A percentile compares a stretch with the other conserved stretches of the same genome.
Conservation (phyloP, 208 protist species). For the Herpetomonas muscarum region DNA sequence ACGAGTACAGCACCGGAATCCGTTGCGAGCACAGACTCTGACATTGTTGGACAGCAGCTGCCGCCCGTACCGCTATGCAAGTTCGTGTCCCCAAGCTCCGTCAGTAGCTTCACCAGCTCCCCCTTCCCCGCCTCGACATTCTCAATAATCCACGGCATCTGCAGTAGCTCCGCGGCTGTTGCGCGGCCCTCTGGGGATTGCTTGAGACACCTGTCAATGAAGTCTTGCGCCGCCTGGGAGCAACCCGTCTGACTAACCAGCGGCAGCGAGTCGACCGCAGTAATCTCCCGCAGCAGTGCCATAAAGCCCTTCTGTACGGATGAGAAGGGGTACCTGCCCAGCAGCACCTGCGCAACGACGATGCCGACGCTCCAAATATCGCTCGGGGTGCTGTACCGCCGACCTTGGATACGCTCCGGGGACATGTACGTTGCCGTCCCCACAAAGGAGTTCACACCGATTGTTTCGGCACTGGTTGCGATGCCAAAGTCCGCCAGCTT, state of each 20-base stretch:
- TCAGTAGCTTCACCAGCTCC: slow-evolving; percentile 46
- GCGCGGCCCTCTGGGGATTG: slow-evolving; percentile 58
- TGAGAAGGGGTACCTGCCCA: slow-evolving; percentile 69
- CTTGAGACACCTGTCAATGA: slow-evolving; percentile 62
- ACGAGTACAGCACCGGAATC: too few species aligned
- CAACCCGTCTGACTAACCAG: slow-evolving; percentile 35
- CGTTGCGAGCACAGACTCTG: too few species aligned
- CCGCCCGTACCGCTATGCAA: slow-evolving; percentile 30
- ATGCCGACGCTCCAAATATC: slow-evolving; percentile 90
- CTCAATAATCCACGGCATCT: slow-evolving; percentile 67
- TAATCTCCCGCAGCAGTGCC: slow-evolving; percentile 70
- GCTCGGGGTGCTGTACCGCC: slow-evolving; percentile 67
- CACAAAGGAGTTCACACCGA: slow-evolving; percentile 82
- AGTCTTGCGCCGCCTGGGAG: slow-evolving; percentile 62
- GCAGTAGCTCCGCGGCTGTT: slow-evolving; percentile 57
- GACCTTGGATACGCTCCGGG: slow-evolving; percentile 80
- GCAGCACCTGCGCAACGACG: slow-evolving; percentile 58
- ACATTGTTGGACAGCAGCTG: neutral
- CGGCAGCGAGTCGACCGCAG: slow-evolving; percentile 44
- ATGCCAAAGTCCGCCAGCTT: slow-evolving; percentile 89
- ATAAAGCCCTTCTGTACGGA: slow-evolving; percentile 73
- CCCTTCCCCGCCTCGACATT: slow-evolving; percentile 53
- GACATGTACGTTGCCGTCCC: slow-evolving; percentile 88
- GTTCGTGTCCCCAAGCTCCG: slow-evolving; percentile 37
- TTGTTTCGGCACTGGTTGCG: slow-evolving; percentile 76